A percentile compares a stretch with the other conserved stretches of the same genome.
phyloP scores from a whole-genome alignment of 176 grass and related monocot species.

The Eremochloa ophiuroides region DNA sequence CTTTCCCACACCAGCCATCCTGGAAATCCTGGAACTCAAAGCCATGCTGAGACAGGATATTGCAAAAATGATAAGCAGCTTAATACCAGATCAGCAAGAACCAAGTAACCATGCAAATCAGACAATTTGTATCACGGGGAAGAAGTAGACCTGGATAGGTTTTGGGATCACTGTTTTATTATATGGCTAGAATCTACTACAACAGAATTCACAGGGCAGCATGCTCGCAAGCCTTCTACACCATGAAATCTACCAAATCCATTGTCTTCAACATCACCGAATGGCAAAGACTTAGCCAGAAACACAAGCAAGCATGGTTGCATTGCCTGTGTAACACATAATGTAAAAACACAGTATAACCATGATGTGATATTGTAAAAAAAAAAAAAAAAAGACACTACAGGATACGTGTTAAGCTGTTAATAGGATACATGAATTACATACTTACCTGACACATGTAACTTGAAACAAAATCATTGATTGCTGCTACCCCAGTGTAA shows the following conservation, averaged over 20 bases:
- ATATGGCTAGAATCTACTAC: conserved; percentile 93
- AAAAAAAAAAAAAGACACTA: neutral
- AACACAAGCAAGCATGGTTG: neutral
- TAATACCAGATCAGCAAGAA: conserved; percentile 4
- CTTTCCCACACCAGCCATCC: conserved; percentile 94
- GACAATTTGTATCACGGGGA: neutral
- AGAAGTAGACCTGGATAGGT: conserved; percentile 73
- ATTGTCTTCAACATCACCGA: conserved; percentile 90
- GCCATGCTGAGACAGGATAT: conserved; percentile 78
- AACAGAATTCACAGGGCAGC: conserved; percentile 87
- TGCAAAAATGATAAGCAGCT: conserved; percentile 20
- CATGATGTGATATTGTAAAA: neutral
- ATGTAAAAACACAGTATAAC: neutral
- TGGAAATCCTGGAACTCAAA: conserved; percentile 91
- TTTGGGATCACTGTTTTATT: conserved; percentile 86
- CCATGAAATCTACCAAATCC: conserved; percentile 94
- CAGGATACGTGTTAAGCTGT: neutral
- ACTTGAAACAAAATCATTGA: conserved; percentile 94
- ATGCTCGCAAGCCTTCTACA: conserved; percentile 87
- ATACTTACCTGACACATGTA: conserved; percentile 91
- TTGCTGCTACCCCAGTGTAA: conserved; percentile 80
- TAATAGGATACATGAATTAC: neutral
- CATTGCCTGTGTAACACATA: conserved; percentile 6
- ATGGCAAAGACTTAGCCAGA: conserved; percentile 69
- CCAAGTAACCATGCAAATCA: neutral